Evolutionary conservation across 139 green algal genomes (phyloP), one percentile per base, ranked within the genome.

Genomic region (Pleodorina starrii): DNA sequence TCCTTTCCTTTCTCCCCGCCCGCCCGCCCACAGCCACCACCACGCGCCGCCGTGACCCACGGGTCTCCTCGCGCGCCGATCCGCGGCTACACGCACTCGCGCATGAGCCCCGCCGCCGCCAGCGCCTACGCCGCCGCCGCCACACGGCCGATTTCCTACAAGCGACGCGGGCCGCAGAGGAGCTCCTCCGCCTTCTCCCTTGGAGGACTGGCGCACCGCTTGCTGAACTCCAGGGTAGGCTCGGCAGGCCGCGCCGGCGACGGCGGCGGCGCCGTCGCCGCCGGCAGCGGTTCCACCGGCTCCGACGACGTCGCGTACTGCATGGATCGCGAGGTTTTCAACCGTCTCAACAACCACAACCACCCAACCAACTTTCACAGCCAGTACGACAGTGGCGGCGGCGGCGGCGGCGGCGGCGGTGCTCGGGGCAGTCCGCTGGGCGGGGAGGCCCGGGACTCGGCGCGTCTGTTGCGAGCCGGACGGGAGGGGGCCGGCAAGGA

Each of bases 181-280:
- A 76, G 68, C 32, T n/a, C 36, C 35, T 76, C 68, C 11, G 68
- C 68, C 35, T 76, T 76, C 68, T 76, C 38, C 14, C 36, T 76
- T n/a, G 63, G 63, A 38, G 63, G 63, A 1, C 32, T 73, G 16
- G 63, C 63, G 16, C 32, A 38, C 63, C 63, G 63, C 21, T 23
- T 73, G 27, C 32, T 73, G 32, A 36, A 16, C 63, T 73, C 63
- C 63, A 73, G 19, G 27, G 21, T 2, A 19, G 29, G 63, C n/a
- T 36, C 48, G 48, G 48, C 16, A 19, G 25, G 63, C 63, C 27
- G 63, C 59, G 27, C 16, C 59, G 59, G 59, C 23, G 59, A n/a
- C 32, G 32, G 5, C 12, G 63, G 12, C 27, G 63, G 27, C 63
- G 63, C 63, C 63, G 5, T 19, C 27, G 25, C 63, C 63, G 63